These are phyloP conservation scores for Plectranthus barbatus DNA, from an alignment of 257 asterid genomes.

Conservation along the genomic window DNA sequence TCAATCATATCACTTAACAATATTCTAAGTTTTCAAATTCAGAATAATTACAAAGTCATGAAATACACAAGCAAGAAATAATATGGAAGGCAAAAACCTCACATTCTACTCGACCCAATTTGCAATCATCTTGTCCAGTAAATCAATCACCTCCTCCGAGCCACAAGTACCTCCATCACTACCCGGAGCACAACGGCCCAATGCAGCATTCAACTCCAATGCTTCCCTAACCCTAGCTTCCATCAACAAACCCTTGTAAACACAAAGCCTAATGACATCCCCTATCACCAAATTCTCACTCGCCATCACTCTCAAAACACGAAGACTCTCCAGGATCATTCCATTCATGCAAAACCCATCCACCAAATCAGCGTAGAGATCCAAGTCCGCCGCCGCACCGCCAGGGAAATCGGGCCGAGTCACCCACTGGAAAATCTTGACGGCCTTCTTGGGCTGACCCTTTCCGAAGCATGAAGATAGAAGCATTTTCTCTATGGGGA, in stretches of 20 bases:
- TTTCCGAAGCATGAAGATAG: slow-evolving; percentile 24
- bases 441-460: slow-evolving; percentile 31
- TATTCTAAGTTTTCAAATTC: background rate
- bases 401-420: slow-evolving; percentile 39
- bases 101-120: slow-evolving; percentile 34
- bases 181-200: slow-evolving; percentile 20
- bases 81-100: background rate
- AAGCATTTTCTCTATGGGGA: slow-evolving; percentile 28
- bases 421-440: slow-evolving; percentile 45
- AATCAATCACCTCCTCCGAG: slow-evolving; percentile 20
- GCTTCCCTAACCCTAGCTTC: slow-evolving; percentile 62
- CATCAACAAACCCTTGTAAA: slow-evolving; percentile 44
- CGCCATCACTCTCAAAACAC: slow-evolving; percentile 42
- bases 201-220: slow-evolving; percentile 29
- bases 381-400: slow-evolving; percentile 16
- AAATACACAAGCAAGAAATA: background rate
- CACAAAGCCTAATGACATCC: slow-evolving; percentile 20
- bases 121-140: slow-evolving; percentile 36
- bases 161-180: slow-evolving; percentile 15
- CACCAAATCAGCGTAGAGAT: slow-evolving; percentile 26
- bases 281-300: slow-evolving; percentile 27
- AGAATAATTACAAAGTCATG: background rate
- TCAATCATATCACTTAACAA: background rate
- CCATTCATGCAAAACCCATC: slow-evolving; percentile 36
- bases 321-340: slow-evolving; percentile 38